Base-by-base conservation (phyloP, 2,329 filamentous ascomycete genomes). In the Hymenoscyphus occultus region DNA sequence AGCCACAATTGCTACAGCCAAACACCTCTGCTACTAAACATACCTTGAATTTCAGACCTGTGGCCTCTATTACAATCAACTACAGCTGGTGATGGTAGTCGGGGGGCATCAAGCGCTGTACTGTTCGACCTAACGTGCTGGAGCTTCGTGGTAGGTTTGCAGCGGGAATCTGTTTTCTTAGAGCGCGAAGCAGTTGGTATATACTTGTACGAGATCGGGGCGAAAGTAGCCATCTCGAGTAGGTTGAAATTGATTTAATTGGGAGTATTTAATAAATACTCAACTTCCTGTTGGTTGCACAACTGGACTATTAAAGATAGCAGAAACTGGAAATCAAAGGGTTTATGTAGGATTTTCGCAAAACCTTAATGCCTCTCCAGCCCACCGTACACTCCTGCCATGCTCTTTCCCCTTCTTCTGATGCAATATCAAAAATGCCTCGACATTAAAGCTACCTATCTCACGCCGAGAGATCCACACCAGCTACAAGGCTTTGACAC, bases 151-250 rank as follows among this genome's bases (percentile, higher is more conserved):
- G 59, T 51, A 68, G 59, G 62, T 67, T 61, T 67, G 59, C 54
- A 59, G 62, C 60, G 62, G 56, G 56, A 58, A 64, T 16, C 56
- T 65, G 48, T 35, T 40, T 60, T 70, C 63, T 70, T 70, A 14
- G 35, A 66, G 45, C 66, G 67, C 56, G 64, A 62, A 69, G 65
- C 10, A 69, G 63, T 71, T 68, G 66, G 68, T 54, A 64, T 35
- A 57, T 70, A 70, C 39, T 35, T 69, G 66, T 71, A 71, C 1
- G 59, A 45, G 60, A 61, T 66, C n/a, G 61, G 57, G 57, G 39
- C 59, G 63, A 72, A 63, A 68, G 65, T 70, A 57, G 64, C 66
- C 59, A 69, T 68, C 61, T 69, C 14, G 57, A 68, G 64, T 59
- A 39, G 35, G 56, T 69, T 56, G 66, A 70, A 70, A 65, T 39